These are phyloP conservation scores for Stemphylium beticola DNA, from an alignment of 2,329 filamentous ascomycete species.

Conservation along the genomic window DNA sequence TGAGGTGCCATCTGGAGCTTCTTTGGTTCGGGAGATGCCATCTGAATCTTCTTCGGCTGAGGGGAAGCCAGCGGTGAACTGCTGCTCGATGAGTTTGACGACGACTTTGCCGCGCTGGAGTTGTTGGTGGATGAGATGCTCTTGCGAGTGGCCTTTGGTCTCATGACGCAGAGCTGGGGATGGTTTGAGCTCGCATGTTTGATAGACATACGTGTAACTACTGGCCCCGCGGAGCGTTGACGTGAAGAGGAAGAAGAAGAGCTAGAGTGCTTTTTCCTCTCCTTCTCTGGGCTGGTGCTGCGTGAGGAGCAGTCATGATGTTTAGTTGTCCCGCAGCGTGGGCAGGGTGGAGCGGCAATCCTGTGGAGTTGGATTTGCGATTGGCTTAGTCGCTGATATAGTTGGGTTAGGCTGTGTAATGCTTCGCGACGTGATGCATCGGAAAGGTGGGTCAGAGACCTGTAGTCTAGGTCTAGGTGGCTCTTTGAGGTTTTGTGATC, in stretches of 20 bases:
- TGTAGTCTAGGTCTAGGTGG: conserved; percentile 51
- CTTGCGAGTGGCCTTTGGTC: conserved; percentile 41
- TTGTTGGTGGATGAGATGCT: conserved; percentile 30
- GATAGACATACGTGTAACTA: conserved; percentile 40
- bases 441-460: conserved; percentile 53
- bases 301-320: conserved; percentile 31
- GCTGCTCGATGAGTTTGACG: conserved; percentile 25
- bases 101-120: conserved; percentile 28
- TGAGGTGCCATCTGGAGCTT: conserved; percentile 2
- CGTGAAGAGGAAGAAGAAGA: conserved; percentile 18
- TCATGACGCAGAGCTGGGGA: conserved; percentile 47
- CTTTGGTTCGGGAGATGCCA: conserved; percentile 7
- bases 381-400: conserved; percentile 49
- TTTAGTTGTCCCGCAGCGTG: conserved; percentile 33
- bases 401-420: conserved; percentile 49
- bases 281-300: conserved; percentile 25
- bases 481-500: conserved; percentile 41
- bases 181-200: conserved; percentile 35
- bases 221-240: conserved; percentile 32
- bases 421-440: conserved; percentile 55
- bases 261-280: conserved; percentile 30
- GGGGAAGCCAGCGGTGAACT: conserved; percentile 34
- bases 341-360: conserved; percentile 23
- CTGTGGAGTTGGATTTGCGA: conserved; percentile 44
- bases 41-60: conserved; percentile 15